Evolutionary conservation across 176 grass and related monocot species (phyloP).

Genomic region (Thinopyrum elongatum): DNA sequence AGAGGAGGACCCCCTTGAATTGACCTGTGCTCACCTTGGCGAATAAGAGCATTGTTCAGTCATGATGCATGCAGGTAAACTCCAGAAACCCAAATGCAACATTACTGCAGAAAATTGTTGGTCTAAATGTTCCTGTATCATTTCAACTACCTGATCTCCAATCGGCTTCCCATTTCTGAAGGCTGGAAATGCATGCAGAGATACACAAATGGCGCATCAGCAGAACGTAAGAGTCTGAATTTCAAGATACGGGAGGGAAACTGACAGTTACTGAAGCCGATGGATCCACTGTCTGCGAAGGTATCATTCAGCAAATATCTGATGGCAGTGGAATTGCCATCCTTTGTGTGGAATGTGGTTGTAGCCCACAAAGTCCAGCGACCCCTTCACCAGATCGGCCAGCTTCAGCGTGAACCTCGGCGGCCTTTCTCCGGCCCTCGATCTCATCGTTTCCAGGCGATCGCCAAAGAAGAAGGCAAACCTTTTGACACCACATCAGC

Average conservation of each 20-base stretch:
- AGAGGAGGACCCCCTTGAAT: no score
- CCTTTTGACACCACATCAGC: no score
- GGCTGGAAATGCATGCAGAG: slow-evolving; percentile 28
- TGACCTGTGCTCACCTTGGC: slow-evolving; percentile 23
- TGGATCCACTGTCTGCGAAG: slow-evolving; percentile 38
- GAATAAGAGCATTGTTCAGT: not conserved
- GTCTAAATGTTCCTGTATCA: not conserved
- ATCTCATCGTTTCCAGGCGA: slow-evolving; percentile 49
- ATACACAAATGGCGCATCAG: not conserved
- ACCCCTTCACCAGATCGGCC: slow-evolving; percentile 55
- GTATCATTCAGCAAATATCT: slow-evolving; percentile 33
- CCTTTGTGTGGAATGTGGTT: slow-evolving; percentile 48
- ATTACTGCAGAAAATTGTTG: not conserved
- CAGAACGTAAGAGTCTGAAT: not conserved
- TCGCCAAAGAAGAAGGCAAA: slow-evolving; percentile 57
- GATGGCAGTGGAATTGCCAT: slow-evolving; percentile 41
- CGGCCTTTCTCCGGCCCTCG: slow-evolving; percentile 44
- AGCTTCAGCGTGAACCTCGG: slow-evolving; percentile 40
- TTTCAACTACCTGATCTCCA: slow-evolving; percentile 40
- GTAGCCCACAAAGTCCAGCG: slow-evolving; percentile 73
- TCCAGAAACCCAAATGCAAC: not conserved
- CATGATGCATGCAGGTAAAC: not conserved
- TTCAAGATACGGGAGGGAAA: not conserved
- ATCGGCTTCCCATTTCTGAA: slow-evolving; percentile 42
- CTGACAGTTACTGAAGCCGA: not conserved